Conservation (phyloP, 116 monocot species). For the Papilionanthe hybrid region DNA sequence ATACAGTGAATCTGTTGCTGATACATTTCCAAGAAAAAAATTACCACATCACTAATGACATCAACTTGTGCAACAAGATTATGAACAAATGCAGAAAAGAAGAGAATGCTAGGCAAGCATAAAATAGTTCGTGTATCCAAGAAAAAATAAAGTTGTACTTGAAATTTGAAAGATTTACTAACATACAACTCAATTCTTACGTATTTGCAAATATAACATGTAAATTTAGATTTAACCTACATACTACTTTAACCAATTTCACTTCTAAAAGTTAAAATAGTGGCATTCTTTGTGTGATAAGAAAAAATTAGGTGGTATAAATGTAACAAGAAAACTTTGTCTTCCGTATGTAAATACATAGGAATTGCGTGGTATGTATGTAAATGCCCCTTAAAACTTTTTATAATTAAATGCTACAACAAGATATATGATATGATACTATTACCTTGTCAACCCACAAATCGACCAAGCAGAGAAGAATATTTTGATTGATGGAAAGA, state of each 20-base stretch:
- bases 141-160: not conserved
- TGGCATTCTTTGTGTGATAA: no score
- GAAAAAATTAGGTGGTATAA: no score
- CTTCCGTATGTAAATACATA: no score
- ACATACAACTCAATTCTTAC: no score
- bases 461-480: constrained; percentile 84
- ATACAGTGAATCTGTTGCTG: no score
- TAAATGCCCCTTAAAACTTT: not conserved
- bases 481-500: constrained; percentile 59
- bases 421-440: not conserved
- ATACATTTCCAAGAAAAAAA: no score
- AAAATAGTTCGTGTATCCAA: not conserved
- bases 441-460: constrained; percentile 89
- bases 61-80: not conserved
- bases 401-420: not conserved
- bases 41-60: not conserved
- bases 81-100: not conserved
- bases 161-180: not conserved
- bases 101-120: not conserved
- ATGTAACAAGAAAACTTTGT: no score
- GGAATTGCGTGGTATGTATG: no score
- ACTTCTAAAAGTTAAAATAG: no score
- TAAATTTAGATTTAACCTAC: no score
- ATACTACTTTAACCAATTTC: no score
- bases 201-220: no score